A percentile compares a stretch with the other conserved stretches of the same genome.
Evolutionary conservation across 768 basidiomycete genomes (phyloP).

Genomic region (Podaxis rugospora): DNA sequence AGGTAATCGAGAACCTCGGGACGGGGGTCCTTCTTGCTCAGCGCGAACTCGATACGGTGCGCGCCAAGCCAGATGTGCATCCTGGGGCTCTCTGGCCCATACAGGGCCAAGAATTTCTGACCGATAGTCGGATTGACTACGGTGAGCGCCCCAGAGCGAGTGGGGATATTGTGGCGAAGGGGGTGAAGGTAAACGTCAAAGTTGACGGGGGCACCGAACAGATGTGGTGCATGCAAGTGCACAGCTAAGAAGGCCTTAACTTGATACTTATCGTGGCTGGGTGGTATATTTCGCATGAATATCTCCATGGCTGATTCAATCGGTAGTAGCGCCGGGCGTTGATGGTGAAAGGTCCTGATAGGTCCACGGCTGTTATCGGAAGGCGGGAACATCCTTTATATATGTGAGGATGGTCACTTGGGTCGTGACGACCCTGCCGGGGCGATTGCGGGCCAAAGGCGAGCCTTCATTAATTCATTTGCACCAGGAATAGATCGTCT

Average conservation of each 20-base stretch:
- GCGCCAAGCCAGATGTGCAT: slow-evolving; percentile 18
- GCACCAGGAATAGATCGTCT: neutral
- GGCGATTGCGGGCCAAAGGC: neutral
- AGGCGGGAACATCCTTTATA: neutral
- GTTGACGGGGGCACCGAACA: slow-evolving; percentile 34
- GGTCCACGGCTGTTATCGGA: neutral
- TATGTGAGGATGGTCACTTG: neutral
- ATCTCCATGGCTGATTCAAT: slow-evolving; percentile 28
- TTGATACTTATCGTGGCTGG: slow-evolving; percentile 21
- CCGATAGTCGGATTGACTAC: slow-evolving; percentile 41
- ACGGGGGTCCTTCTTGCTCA: slow-evolving; percentile 20
- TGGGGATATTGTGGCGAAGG: slow-evolving; percentile 23
- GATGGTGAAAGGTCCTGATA: neutral
- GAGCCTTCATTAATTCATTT: neutral
- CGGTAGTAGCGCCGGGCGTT: neutral
- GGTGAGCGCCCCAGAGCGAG: slow-evolving; percentile 42
- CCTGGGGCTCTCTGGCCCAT: neutral
- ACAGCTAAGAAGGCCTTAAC: slow-evolving; percentile 33
- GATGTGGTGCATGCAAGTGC: slow-evolving; percentile 40
- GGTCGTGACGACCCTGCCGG: neutral
- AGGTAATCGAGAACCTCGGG: slow-evolving; percentile 34
- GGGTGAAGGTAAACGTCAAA: slow-evolving; percentile 48
- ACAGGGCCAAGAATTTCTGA: slow-evolving; percentile 34
- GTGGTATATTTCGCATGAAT: slow-evolving; percentile 32
- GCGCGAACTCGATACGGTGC: slow-evolving; percentile 27